These are phyloP conservation scores for Yamadazyma sp. DNA, from an alignment of 1,139 yeast species.

Conservation along the genomic window DNA sequence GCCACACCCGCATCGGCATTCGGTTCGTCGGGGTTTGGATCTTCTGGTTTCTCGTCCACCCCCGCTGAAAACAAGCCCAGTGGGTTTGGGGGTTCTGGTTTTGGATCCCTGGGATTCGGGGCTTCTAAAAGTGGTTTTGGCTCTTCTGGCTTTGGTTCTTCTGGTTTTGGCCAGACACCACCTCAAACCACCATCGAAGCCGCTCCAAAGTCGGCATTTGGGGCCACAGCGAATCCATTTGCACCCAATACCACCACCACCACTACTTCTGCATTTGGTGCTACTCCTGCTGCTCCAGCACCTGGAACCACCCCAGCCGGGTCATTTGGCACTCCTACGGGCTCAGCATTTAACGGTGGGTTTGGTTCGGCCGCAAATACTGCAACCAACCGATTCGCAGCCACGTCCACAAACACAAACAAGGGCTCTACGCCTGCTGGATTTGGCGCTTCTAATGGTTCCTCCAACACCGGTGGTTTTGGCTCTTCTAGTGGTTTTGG, in stretches of 20 bases:
- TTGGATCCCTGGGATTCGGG: conserved; percentile 9
- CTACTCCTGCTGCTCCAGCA: not conserved
- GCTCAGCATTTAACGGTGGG: conserved; percentile 4
- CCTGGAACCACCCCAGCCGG: conserved; percentile 2
- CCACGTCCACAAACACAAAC: conserved; percentile 1
- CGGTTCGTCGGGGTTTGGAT: not conserved
- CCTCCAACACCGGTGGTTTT: conserved; percentile 1
- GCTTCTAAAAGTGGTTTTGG: conserved; percentile 8
- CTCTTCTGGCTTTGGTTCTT: not conserved
- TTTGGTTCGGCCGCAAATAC: conserved; percentile 6
- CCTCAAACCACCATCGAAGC: not conserved
- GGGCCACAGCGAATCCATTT: not conserved
- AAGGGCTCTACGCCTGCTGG: conserved; percentile 4
- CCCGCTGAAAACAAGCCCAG: not conserved
- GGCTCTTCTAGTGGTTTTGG: no score
- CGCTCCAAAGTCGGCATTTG: no score
- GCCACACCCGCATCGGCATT: not conserved
- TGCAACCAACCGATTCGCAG: conserved; percentile 3
- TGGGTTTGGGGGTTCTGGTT: conserved; percentile 3
- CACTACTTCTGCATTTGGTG: no score
- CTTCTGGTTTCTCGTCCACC: not conserved
- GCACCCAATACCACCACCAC: not conserved
- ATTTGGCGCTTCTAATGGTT: conserved; percentile 6
- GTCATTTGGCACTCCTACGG: conserved; percentile 8
- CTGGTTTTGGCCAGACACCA: conserved; percentile 6